Evolutionary conservation across 257 asterid genomes (phyloP).

Genomic region (Solanum piurae): DNA sequence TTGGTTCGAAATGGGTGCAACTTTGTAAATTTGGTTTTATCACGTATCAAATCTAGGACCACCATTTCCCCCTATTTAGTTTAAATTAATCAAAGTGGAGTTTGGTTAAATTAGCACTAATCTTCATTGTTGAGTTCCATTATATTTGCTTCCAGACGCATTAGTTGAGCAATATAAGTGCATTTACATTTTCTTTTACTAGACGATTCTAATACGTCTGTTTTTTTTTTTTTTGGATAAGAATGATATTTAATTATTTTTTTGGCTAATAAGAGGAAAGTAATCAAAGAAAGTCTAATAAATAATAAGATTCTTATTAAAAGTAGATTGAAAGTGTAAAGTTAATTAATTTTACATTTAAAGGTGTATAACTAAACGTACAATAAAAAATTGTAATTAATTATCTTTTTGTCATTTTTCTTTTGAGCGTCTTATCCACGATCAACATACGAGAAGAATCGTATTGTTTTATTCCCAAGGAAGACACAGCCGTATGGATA

Average conservation of each 20-base stretch:
- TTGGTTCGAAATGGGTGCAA: background rate
- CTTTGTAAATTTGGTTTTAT: background rate
- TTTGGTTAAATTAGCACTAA: background rate
- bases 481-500: background rate
- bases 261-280: background rate
- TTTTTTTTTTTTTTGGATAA: background rate
- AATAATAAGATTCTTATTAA: background rate
- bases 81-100: background rate
- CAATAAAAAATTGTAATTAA: background rate
- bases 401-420: background rate
- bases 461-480: background rate
- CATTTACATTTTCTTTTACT: background rate
- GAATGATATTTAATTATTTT: background rate
- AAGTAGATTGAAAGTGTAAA: background rate
- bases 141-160: background rate
- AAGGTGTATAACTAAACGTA: background rate
- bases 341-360: background rate
- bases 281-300: background rate
- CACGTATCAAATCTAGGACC: background rate
- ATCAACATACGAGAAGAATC: background rate
- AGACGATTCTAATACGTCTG: background rate
- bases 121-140: background rate
- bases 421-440: background rate
- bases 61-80: background rate
- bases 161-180: background rate